Evolutionary conservation across 2,329 filamentous ascomycete genomes (phyloP), one percentile per base, ranked within the genome.

Genomic region (Raffaelea deltoideospora): DNA sequence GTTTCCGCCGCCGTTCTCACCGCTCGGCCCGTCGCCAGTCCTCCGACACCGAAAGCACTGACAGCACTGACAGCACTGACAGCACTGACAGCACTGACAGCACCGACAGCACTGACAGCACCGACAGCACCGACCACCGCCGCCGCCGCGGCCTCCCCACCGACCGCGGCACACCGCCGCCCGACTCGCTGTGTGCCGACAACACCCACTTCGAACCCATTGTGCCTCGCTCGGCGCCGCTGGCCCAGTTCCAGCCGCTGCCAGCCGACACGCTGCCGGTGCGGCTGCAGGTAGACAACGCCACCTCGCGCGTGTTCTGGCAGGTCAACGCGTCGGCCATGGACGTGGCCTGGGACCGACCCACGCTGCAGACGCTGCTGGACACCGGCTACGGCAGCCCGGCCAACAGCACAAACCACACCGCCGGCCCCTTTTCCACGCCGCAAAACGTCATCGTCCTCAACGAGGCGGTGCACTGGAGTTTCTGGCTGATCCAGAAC

Each of bases 341-440:
- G 22, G 42, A 51, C 33, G 47, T 59, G 17, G 37, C 54, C 35
- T 61, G 58, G 58, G 46, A 50, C 23, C 49, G 54, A 26, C 59
- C 58, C 2, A 51, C 55, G 3, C 39, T 57, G 13, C 41, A 56
- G 34, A 55, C 57, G 37, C 42, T 57, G 17, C 35, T 52, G 23
- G 44, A 49, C 27, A 13, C 4, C 29, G 22, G 33, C n/a, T 3
- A 10, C 33, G 15, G n/a, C 33, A 22, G 33, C 23, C 8, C 10
- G 13, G 24, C 9, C 33, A 34, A 27, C 23, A 24, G 14, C 29
- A 4, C 9, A 30, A 1, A 15, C 18, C 13, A 14, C 30, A 13
- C n/a, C n/a, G 23, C 8, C 23, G 23, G 8, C 23, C 23, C 23
- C 41, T 33, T 53, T 48, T n/a, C 33, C 40, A 1, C 20, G 17